Conservation (phyloP, 225 moss, liverwort and hornwort species). For the Asterella californica region DNA sequence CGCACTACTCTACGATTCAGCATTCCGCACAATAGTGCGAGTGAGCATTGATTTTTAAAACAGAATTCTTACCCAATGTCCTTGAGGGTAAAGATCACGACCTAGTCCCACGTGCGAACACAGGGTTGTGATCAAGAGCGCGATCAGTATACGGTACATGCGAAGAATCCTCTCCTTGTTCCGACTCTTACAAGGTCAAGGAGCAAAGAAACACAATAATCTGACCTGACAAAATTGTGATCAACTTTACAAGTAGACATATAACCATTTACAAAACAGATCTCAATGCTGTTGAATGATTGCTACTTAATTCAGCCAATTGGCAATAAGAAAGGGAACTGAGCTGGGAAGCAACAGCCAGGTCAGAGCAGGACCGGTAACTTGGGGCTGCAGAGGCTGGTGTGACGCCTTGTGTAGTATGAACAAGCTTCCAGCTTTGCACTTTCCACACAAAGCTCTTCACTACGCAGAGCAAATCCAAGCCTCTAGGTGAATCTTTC, state of each 20-base stretch:
- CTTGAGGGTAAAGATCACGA: too few species aligned
- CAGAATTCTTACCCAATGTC: too few species aligned
- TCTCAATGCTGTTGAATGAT: background rate
- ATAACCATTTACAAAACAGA: background rate
- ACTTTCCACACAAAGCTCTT: background rate
- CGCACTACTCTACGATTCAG: too few species aligned
- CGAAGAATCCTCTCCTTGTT: too few species aligned
- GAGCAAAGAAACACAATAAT: background rate
- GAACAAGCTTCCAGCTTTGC: background rate
- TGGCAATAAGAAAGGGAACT: background rate
- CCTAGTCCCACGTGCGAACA: too few species aligned
- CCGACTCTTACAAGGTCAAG: too few species aligned
- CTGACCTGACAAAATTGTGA: background rate
- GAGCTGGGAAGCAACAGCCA: background rate
- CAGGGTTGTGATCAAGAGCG: too few species aligned
- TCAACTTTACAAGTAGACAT: conserved; percentile 1
- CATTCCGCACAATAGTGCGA: too few species aligned
- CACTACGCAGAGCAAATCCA: background rate
- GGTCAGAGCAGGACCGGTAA: background rate
- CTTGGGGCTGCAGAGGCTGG: background rate
- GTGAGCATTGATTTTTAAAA: too few species aligned
- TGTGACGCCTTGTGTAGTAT: background rate
- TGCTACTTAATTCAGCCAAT: background rate
- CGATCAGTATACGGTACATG: too few species aligned
- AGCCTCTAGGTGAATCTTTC: background rate